Evolutionary conservation across 1,139 yeast genomes (phyloP).

Genomic region (Debaryomyces subglobosus): DNA sequence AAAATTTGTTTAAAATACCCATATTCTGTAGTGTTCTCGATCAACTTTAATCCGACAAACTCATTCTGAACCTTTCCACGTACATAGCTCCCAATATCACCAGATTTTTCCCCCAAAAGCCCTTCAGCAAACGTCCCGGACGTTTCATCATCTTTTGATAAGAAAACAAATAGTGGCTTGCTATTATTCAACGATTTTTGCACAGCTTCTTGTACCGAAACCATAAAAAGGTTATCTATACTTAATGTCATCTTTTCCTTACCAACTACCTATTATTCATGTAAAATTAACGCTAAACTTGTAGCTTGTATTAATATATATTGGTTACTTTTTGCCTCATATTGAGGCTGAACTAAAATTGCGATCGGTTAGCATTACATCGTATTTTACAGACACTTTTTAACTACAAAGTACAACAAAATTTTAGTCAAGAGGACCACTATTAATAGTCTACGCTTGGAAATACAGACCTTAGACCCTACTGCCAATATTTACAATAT

Average conservation of each 20-base stretch:
- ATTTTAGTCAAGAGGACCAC: no score
- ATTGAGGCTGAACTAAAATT: background rate
- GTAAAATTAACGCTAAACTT: background rate
- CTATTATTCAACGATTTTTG: conserved; percentile 32
- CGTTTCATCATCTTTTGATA: conserved; percentile 26
- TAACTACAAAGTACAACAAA: no score
- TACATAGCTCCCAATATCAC: conserved; percentile 10
- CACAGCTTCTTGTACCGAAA: conserved; percentile 45
- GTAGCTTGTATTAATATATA: background rate
- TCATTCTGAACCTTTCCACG: conserved; percentile 8
- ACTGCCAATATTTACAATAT: background rate
- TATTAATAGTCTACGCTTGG: no score
- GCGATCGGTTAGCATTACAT: background rate
- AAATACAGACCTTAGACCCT: background rate
- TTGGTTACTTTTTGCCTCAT: background rate
- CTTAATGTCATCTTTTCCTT: background rate
- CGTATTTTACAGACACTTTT: background rate
- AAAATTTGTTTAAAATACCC: conserved; percentile 53
- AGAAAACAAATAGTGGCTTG: conserved; percentile 47
- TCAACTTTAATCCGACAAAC: conserved; percentile 49
- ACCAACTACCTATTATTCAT: background rate
- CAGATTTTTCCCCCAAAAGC: conserved; percentile 13
- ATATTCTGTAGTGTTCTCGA: conserved; percentile 50
- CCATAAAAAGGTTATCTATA: conserved; percentile 2
- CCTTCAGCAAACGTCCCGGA: conserved; percentile 28